A percentile compares a stretch with the other conserved stretches of the same genome.
Evolutionary conservation across 2,329 filamentous ascomycete species (phyloP).

Genomic region (Ascochyta koolunga): DNA sequence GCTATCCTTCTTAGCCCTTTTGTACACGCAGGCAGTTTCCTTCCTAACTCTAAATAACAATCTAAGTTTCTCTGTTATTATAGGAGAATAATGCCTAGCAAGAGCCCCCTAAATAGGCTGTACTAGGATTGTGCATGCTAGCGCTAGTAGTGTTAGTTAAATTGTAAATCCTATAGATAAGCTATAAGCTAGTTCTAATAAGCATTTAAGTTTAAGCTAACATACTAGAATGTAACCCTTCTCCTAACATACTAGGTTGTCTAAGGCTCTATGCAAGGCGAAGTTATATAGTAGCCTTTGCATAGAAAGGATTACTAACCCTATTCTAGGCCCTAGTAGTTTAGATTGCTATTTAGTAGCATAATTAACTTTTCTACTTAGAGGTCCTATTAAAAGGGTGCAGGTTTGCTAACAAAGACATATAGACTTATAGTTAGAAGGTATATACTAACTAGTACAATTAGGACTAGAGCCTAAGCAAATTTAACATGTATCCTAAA

Average conservation of each 20-base stretch:
- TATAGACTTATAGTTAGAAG: too few species aligned
- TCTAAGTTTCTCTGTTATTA: slow-evolving; percentile 50
- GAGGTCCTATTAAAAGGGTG: neutral
- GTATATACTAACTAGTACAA: slow-evolving; percentile 1
- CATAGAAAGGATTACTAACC: slow-evolving; percentile 10
- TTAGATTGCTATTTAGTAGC: slow-evolving; percentile 8
- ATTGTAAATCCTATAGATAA: slow-evolving; percentile 8
- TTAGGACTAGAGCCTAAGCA: neutral
- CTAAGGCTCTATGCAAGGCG: neutral
- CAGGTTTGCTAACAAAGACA: slow-evolving; percentile 5
- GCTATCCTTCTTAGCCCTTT: slow-evolving; percentile 10
- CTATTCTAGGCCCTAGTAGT: slow-evolving; percentile 4
- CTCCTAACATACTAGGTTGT: slow-evolving; percentile 2
- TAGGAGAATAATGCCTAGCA: slow-evolving; percentile 52
- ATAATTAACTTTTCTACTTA: slow-evolving; percentile 12
- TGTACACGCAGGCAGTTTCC: slow-evolving; percentile 51
- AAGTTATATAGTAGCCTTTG: slow-evolving; percentile 1
- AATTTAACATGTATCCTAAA: neutral
- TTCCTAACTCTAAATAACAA: slow-evolving; percentile 50
- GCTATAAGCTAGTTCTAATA: neutral
- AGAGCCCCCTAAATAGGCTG: slow-evolving; percentile 50
- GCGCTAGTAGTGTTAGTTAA: slow-evolving; percentile 7
- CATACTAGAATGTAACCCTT: neutral
- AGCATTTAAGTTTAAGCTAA: neutral
- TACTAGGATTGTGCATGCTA: slow-evolving; percentile 7